Evolutionary conservation across 2,329 filamentous ascomycete genomes (phyloP).

Genomic region (Aspergillus fumigatus): DNA sequence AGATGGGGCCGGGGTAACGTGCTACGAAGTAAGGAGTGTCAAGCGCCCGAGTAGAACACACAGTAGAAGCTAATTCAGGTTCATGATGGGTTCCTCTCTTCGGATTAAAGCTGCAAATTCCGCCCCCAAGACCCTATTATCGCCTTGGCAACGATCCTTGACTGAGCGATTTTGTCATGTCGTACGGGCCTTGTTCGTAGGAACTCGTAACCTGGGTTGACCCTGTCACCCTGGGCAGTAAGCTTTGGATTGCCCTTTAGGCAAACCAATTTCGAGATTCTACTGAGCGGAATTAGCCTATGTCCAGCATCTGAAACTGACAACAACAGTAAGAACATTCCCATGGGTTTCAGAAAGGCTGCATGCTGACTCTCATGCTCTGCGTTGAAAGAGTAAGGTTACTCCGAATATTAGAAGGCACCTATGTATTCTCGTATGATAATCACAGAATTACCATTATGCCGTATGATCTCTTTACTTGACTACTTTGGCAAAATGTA

Average conservation of each 20-base stretch:
- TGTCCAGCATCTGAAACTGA: not conserved
- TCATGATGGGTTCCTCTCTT: not conserved
- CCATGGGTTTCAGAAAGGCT: not conserved
- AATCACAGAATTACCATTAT: not conserved
- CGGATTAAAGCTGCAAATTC: not conserved
- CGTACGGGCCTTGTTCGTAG: not conserved
- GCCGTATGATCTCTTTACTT: not conserved
- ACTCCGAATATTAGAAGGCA: not conserved
- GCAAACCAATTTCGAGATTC: not conserved
- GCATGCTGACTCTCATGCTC: not conserved
- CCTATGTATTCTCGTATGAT: not conserved
- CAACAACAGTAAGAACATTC: not conserved
- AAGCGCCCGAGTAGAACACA: not conserved
- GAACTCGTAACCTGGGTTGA: not conserved
- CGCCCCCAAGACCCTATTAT: not conserved
- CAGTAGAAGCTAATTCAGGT: not conserved
- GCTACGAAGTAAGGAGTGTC: not conserved
- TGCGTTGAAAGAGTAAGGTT: not conserved
- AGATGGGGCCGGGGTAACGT: not conserved
- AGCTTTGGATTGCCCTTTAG: not conserved
- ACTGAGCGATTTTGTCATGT: not conserved
- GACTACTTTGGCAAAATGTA: not conserved
- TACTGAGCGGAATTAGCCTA: too few species aligned
- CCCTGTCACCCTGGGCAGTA: not conserved
- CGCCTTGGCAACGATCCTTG: not conserved